These are phyloP conservation scores for Sequoia sempervirens DNA, from an alignment of 75 land plant genomes.

Conservation along the genomic window DNA sequence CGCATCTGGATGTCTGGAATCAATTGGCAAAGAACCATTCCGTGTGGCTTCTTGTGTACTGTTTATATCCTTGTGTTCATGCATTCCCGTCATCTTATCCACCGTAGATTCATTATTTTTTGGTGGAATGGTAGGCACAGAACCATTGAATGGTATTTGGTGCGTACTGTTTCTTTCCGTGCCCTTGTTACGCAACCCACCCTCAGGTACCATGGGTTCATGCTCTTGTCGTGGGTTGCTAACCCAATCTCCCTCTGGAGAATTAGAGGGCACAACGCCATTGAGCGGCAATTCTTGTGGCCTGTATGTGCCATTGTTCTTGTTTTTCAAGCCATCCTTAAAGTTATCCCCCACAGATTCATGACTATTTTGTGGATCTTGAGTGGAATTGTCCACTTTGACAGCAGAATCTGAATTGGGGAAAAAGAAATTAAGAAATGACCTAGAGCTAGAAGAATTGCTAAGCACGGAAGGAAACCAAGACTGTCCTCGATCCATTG, in stretches of 20 bases:
- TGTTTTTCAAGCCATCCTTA: not conserved
- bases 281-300: not conserved
- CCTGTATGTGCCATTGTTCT: not conserved
- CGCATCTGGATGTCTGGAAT: not conserved
- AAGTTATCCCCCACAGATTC: not conserved
- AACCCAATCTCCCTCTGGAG: not conserved
- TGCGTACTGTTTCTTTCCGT: not conserved
- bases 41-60: not conserved
- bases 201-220: not conserved
- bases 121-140: not conserved
- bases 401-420: not conserved
- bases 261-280: not conserved
- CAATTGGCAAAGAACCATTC: not conserved
- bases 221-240: not conserved
- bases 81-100: too few relatives aligned
- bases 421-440: not conserved
- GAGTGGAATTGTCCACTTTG: not conserved
- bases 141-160: not conserved
- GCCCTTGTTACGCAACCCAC: not conserved
- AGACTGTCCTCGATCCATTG: constrained; percentile 7
- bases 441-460: not conserved
- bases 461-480: constrained; percentile 3
- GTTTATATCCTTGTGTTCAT: not conserved
- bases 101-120: too few relatives aligned
- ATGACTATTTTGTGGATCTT: not conserved